Evolutionary conservation across 2,329 filamentous ascomycete genomes (phyloP), one percentile per base, ranked within the genome.

Genomic region (Metarhizium robertsii): DNA sequence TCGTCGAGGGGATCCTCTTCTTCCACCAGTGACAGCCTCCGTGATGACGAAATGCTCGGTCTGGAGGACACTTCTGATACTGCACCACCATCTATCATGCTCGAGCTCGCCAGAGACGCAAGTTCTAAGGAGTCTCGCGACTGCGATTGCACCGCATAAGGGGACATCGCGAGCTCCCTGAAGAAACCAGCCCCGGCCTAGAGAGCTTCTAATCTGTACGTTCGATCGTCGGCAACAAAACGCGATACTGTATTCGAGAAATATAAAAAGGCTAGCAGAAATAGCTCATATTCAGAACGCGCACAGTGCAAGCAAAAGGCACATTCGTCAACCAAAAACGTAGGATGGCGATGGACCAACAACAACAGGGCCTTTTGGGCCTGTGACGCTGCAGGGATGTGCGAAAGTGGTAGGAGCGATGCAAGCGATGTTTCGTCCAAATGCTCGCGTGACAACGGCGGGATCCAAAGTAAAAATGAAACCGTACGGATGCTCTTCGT

Each of bases 111-210:
- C 60, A 99, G 84, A 53, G 92, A 96, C 58, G 92, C 94, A 57
- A 99, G 87, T 76, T 99, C 94, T 66, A 99, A 84, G 50, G 92
- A 97, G 79, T 99, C 94, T 74, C 94, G 89, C 59, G 83, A 71
- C 60, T 75, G 72, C 61, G 73, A 68, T 60, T 74, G 73, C 55
- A 74, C 69, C 32, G 42, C 58, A 63, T 71, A 68, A 6, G 59
- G 57, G 65, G 71, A 67, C 77, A 79, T 62, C 70, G 69, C 57
- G 67, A 71, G 73, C 42, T 45, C 55, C 48, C 55, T 56, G 52
- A 29, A 18, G 55, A 38, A n/a, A 36, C 30, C n/a, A 18, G 7
- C n/a, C 16, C 38, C 18, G n/a, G 18, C 25, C 25, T 8, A 29
- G 40, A 46, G 40, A 8, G 45, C 45, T 18, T 45, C 7, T 45